phyloP scores from a whole-genome alignment of 352 stramenopile genomes.

The Phytophthora macrochlamydospora region DNA sequence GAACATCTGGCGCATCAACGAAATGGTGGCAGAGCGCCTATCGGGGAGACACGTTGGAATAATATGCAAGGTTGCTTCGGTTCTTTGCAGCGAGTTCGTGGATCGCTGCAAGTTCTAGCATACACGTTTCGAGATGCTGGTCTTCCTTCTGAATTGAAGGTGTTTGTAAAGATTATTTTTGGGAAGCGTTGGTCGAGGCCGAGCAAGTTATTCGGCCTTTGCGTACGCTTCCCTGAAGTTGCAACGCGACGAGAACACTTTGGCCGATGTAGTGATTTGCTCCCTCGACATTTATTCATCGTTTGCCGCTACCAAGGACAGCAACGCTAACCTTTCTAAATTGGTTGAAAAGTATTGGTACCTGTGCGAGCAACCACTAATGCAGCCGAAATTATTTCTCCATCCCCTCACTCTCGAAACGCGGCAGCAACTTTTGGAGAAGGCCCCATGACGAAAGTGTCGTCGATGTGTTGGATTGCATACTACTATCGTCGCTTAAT shows the following conservation, averaged over 20 bases:
- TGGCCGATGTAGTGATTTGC: not conserved
- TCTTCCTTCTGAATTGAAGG: no score
- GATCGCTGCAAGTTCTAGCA: no score
- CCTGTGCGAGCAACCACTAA: not conserved
- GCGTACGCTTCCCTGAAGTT: not conserved
- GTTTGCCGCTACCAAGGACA: not conserved
- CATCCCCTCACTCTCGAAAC: not conserved
- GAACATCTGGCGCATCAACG: no score
- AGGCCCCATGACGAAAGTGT: not conserved
- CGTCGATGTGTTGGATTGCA: not conserved
- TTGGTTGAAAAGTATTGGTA: not conserved
- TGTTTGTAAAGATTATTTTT: not conserved
- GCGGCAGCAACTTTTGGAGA: no score
- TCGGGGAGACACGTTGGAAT: no score
- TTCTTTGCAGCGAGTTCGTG: no score
- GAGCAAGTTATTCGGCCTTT: not conserved
- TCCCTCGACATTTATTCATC: not conserved
- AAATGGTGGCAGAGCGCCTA: no score
- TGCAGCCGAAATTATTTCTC: slow-evolving; percentile 4
- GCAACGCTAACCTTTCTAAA: not conserved
- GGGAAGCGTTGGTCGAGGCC: not conserved
- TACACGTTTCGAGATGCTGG: no score
- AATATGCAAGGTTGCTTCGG: no score
- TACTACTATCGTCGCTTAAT: slow-evolving; percentile 17
- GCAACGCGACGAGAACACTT: not conserved